Evolutionary conservation across 2,329 filamentous ascomycete species (phyloP).

Genomic region (Didymella pinodella): DNA sequence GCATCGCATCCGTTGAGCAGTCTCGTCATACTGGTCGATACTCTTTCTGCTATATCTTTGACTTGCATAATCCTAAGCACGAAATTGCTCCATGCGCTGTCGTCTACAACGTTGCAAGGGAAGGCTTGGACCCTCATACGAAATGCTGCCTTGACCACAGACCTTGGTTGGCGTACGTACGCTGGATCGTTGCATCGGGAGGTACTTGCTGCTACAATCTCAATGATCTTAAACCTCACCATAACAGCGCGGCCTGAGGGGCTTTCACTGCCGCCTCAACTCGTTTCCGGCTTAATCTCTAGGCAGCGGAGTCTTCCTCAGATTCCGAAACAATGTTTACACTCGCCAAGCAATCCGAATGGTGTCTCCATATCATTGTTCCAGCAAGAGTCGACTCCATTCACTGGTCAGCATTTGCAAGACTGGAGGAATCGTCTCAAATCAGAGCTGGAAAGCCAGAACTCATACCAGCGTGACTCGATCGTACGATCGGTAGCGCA

Average conservation of each 20-base stretch:
- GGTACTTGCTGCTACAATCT: conserved; percentile 35
- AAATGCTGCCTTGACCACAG: not conserved
- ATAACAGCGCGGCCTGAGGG: conserved; percentile 31
- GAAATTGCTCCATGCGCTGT: conserved; percentile 37
- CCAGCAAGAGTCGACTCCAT: conserved; percentile 52
- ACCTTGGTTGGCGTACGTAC: conserved; percentile 26
- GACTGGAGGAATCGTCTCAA: conserved; percentile 61
- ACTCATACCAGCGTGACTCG: conserved; percentile 54
- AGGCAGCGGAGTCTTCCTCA: conserved; percentile 38
- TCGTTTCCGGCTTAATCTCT: conserved; percentile 36
- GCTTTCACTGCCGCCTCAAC: conserved; percentile 23
- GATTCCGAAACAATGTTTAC: conserved; percentile 27
- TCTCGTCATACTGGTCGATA: conserved; percentile 27
- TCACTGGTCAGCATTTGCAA: conserved; percentile 40
- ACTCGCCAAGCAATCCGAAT: conserved; percentile 13
- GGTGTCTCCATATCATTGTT: conserved; percentile 42
- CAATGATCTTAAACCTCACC: conserved; percentile 39
- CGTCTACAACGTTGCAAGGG: conserved; percentile 34
- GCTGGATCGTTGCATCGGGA: conserved; percentile 23
- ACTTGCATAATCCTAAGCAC: conserved; percentile 26
- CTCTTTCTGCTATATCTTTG: conserved; percentile 25
- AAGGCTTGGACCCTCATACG: conserved; percentile 32
- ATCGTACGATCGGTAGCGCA: conserved; percentile 60
- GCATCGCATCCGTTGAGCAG: conserved; percentile 21
- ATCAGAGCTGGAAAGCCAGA: conserved; percentile 52